phyloP scores from a whole-genome alignment of 2,329 filamentous ascomycete genomes.

The Venturia pyrina region DNA sequence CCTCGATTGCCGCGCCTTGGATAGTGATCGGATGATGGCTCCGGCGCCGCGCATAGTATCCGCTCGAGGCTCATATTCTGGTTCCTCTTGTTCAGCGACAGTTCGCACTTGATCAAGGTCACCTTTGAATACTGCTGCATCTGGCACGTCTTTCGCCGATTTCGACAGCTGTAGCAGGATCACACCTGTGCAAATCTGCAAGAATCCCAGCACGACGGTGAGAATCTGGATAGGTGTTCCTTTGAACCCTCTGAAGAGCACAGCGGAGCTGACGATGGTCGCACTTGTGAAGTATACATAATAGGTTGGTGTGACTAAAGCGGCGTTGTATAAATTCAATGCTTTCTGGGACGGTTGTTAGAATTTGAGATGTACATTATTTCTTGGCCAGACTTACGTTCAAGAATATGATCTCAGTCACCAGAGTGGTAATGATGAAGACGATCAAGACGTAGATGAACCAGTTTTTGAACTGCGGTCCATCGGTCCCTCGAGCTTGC shows the following conservation, averaged over 20 bases:
- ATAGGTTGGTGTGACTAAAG: conserved; percentile 93
- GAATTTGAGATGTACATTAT: conserved; percentile 12
- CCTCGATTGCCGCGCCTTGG: conserved; percentile 62
- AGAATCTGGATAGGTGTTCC: conserved; percentile 70
- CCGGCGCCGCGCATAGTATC: conserved; percentile 89
- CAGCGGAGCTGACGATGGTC: conserved; percentile 86
- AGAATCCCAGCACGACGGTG: conserved; percentile 85
- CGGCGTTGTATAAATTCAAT: conserved; percentile 91
- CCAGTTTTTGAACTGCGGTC: conserved; percentile 89
- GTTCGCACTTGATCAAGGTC: conserved; percentile 93
- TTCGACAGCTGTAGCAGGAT: conserved; percentile 93
- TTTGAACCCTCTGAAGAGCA: conserved; percentile 90
- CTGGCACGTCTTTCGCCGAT: conserved; percentile 93
- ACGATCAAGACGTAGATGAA: conserved; percentile 87
- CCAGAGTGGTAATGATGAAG: conserved; percentile 78
- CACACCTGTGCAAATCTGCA: conserved; percentile 88
- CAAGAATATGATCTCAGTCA: conserved; percentile 90
- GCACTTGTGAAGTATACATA: conserved; percentile 97
- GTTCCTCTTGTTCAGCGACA: conserved; percentile 87
- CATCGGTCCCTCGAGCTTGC: conserved; percentile 59
- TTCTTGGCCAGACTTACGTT: conserved; percentile 56
- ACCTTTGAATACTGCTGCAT: conserved; percentile 81
- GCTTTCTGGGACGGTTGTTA: conserved; percentile 67
- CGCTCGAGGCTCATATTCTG: conserved; percentile 92
- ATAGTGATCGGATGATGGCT: conserved; percentile 77